Evolutionary conservation across 73 alveolate species (phyloP).

Genomic region (Blepharisma stoltei): DNA sequence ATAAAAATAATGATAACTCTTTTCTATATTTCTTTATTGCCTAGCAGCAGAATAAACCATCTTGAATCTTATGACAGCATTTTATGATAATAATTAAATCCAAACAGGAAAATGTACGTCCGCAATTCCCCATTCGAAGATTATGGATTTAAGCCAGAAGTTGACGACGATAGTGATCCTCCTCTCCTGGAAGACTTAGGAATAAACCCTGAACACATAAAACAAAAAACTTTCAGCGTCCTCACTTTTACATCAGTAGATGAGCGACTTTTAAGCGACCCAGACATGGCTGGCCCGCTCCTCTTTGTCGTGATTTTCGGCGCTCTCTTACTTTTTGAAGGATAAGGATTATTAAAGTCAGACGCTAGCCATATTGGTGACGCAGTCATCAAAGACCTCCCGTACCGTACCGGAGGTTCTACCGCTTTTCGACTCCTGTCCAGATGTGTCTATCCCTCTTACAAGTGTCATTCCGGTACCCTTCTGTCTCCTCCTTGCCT

Average conservation of each 20-base stretch:
- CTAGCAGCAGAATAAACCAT: too few relatives aligned
- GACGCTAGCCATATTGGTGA: too few relatives aligned
- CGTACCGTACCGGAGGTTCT: too few relatives aligned
- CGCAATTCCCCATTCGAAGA: slow-evolving; percentile 24
- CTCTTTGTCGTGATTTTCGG: slow-evolving; percentile 75
- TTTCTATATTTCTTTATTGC: too few relatives aligned
- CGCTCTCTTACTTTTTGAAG: slow-evolving; percentile 60
- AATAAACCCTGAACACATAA: slow-evolving; percentile 72
- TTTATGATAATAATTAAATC: too few relatives aligned
- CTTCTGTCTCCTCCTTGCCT: too few relatives aligned
- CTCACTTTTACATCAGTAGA: slow-evolving; percentile 66
- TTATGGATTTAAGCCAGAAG: not conserved
- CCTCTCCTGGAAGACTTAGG: slow-evolving; percentile 83
- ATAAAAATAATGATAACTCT: too few relatives aligned
- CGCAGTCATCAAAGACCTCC: too few relatives aligned
- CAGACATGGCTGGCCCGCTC: slow-evolving; percentile 94
- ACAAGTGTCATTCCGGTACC: too few relatives aligned
- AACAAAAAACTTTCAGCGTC: slow-evolving; percentile 66
- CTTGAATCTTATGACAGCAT: too few relatives aligned
- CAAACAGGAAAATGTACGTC: not conserved
- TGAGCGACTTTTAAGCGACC: slow-evolving; percentile 71
- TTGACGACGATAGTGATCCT: slow-evolving; percentile 46
- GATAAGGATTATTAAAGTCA: too few relatives aligned
- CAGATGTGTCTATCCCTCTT: too few relatives aligned
- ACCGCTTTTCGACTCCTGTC: not conserved